A percentile compares a stretch with the other conserved stretches of the same genome.
Evolutionary conservation across 805 yeast species (phyloP).

Genomic region (Yarrowia alimentaria): DNA sequence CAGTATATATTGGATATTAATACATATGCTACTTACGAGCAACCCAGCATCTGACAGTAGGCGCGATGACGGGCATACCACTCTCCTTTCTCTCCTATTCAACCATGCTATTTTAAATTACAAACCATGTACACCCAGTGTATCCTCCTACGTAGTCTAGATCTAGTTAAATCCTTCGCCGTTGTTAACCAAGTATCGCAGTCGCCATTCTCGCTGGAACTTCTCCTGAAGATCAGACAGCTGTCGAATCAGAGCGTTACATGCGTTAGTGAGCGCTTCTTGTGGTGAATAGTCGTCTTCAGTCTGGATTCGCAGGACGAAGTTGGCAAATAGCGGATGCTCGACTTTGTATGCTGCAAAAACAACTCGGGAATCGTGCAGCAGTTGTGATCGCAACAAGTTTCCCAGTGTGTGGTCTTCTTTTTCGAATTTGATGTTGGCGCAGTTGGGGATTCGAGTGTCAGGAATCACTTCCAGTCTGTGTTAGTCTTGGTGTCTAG

Average conservation of each 20-base stretch:
- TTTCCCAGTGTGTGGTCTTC: conserved; percentile 98
- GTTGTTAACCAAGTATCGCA: conserved; percentile 24
- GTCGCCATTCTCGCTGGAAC: conserved; percentile 88
- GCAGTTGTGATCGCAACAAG: conserved; percentile 77
- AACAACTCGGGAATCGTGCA: conserved; percentile 82
- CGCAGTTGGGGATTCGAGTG: conserved; percentile 92
- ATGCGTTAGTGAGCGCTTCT: conserved; percentile 87
- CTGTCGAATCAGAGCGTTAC: conserved; percentile 77
- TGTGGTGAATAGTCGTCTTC: conserved; percentile 92
- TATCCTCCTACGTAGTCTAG: no score
- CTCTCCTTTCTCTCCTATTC: no score
- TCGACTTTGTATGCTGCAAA: conserved; percentile 98
- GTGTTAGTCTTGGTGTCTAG: neutral
- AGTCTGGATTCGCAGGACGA: conserved; percentile 90
- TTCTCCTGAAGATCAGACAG: conserved; percentile 69
- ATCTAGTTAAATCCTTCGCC: no score
- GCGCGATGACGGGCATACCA: no score
- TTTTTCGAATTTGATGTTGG: conserved; percentile 86
- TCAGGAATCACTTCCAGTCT: conserved; percentile 87
- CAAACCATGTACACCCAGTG: no score
- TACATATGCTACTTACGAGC: no score
- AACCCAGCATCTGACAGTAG: no score
- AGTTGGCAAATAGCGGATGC: conserved; percentile 95
- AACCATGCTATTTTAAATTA: no score
- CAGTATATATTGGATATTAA: no score